These are phyloP conservation scores for Grosmannia serpens DNA, from an alignment of 2,329 filamentous ascomycete species.

Conservation along the genomic window DNA sequence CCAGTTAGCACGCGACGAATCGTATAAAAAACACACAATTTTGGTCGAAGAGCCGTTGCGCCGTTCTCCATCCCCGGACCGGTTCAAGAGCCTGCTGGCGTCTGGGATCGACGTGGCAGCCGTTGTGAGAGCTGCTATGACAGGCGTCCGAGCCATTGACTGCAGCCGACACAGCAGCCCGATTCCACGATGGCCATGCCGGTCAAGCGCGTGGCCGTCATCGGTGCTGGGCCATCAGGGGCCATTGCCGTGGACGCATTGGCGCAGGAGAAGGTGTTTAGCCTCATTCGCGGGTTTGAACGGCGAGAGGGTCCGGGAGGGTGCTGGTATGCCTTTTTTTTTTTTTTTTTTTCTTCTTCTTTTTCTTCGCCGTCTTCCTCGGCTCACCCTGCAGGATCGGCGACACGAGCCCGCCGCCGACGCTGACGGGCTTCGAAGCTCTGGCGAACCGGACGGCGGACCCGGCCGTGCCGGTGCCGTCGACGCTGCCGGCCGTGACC, in stretches of 20 bases:
- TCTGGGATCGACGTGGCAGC: too few relatives aligned
- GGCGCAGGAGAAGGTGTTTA: constrained; percentile 29
- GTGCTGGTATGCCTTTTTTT: constrained; percentile 24
- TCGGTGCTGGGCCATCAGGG: constrained; percentile 31
- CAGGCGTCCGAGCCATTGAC: not conserved
- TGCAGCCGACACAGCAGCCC: not conserved
- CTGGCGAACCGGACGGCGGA: constrained; percentile 33
- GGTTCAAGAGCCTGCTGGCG: too few relatives aligned
- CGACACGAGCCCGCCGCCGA: constrained; percentile 28
- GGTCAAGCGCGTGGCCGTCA: constrained; percentile 7
- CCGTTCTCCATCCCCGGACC: too few relatives aligned
- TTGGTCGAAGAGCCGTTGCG: too few relatives aligned
- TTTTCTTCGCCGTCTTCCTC: not conserved
- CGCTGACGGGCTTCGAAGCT: constrained; percentile 23
- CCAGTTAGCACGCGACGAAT: not conserved
- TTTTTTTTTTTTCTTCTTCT: not conserved
- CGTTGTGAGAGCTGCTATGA: too few relatives aligned
- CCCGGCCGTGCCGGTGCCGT: constrained; percentile 32
- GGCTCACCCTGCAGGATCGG: constrained; percentile 34
- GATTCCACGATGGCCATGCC: not conserved
- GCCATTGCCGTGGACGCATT: constrained; percentile 8
- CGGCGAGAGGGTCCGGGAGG: constrained; percentile 29
- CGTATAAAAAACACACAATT: too few relatives aligned
- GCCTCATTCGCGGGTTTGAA: constrained; percentile 29
- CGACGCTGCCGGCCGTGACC: constrained; percentile 32